Conservation (phyloP, 225 moss, liverwort and hornwort species). For the Sphagnum contortum region DNA sequence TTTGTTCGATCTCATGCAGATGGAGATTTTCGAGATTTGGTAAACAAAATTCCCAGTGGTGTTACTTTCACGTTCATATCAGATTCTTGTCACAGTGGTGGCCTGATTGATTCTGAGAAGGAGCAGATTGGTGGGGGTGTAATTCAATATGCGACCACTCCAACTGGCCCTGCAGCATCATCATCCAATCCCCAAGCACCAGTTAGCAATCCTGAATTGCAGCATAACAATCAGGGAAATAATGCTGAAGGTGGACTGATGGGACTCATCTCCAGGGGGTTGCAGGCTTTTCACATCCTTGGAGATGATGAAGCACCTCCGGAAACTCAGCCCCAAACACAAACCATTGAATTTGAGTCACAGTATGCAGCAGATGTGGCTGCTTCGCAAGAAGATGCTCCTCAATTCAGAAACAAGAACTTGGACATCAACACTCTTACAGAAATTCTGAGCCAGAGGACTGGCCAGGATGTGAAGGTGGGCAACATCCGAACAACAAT, state of each 20-base stretch:
- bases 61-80: conserved; percentile 82
- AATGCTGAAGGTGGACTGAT: conserved; percentile 9
- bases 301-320: conserved; percentile 11
- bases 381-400: conserved; percentile 24
- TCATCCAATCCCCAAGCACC: too few relatives aligned
- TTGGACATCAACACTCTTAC: conserved; percentile 12
- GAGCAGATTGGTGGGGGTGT: conserved; percentile 68
- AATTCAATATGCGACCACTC: conserved; percentile 17
- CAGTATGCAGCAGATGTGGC: conserved; percentile 10
- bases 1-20: conserved; percentile 26
- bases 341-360: conserved; percentile 27
- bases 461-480: too few relatives aligned
- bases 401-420: conserved; percentile 28
- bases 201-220: too few relatives aligned
- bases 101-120: conserved; percentile 80
- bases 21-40: conserved; percentile 73
- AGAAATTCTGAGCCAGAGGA: too few relatives aligned
- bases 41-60: conserved; percentile 56
- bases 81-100: conserved; percentile 95
- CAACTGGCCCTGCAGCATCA: not conserved
- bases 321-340: conserved; percentile 8
- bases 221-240: not conserved
- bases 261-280: conserved; percentile 25
- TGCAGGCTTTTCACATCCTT: conserved; percentile 12
- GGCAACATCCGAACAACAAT: too few relatives aligned